Conservation (phyloP, 768 basidiomycete genomes). For the Imleria badia region DNA sequence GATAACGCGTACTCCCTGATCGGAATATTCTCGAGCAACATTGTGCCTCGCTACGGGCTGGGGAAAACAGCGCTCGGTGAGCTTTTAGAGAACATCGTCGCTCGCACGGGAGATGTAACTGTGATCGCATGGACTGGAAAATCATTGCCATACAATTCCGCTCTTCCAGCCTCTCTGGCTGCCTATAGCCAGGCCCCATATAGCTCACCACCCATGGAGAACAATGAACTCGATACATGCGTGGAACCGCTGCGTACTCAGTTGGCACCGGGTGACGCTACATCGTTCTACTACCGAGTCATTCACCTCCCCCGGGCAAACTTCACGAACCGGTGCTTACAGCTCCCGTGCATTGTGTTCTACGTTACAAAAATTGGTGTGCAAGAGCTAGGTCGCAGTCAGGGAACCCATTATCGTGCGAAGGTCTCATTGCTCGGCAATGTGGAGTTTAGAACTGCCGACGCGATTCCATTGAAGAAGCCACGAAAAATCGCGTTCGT, state of each 20-base stretch:
- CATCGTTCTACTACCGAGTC: not conserved
- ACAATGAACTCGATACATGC: not conserved
- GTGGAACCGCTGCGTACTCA: not conserved
- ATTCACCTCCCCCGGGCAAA: not conserved
- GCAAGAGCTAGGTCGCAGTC: not conserved
- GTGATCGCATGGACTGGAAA: no score
- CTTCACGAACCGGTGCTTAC: not conserved
- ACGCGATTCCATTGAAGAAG: not conserved
- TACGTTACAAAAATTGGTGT: not conserved
- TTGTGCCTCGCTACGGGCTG: no score
- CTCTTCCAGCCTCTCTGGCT: no score
- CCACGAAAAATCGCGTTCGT: constrained; percentile 1
- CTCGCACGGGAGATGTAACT: no score
- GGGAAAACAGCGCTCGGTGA: no score
- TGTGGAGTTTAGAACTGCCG: not conserved
- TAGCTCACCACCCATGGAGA: not conserved
- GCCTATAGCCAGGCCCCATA: not conserved
- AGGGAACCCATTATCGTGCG: not conserved
- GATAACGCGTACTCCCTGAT: constrained; percentile 12
- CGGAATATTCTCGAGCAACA: no score
- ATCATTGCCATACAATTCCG: no score
- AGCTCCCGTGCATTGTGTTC: not conserved
- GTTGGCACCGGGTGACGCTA: not conserved
- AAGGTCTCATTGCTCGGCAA: not conserved
- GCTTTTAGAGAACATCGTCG: no score